These are phyloP conservation scores for Suhomyces panamericanus DNA, from an alignment of 1,139 yeast genomes.

Conservation along the genomic window DNA sequence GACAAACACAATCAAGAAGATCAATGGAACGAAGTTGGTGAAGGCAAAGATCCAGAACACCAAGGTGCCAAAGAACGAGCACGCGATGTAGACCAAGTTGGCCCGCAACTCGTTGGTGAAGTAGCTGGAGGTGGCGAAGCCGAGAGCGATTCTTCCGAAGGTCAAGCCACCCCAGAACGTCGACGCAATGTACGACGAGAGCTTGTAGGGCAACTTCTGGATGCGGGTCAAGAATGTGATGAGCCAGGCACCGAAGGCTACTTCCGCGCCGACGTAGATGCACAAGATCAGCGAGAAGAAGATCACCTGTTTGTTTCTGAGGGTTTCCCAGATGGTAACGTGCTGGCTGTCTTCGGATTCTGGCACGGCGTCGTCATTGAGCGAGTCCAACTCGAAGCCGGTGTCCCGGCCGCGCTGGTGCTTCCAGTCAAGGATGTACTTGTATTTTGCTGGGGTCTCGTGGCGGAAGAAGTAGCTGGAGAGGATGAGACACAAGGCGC, in stretches of 20 bases:
- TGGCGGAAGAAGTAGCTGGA: constrained; percentile 37
- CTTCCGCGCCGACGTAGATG: constrained; percentile 66
- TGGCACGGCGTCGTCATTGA: constrained; percentile 22
- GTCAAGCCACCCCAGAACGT: constrained; percentile 68
- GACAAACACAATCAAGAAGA: constrained; percentile 45
- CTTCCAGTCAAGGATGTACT: constrained; percentile 29
- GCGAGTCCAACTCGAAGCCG: constrained; percentile 15
- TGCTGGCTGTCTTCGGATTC: constrained; percentile 20
- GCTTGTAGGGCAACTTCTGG: constrained; percentile 43
- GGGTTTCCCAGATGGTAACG: constrained; percentile 29
- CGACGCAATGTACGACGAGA: constrained; percentile 61
- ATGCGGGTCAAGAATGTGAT: constrained; percentile 57
- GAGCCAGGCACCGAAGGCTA: constrained; percentile 70
- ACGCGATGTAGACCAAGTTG: constrained; percentile 37
- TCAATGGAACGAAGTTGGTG: constrained; percentile 21
- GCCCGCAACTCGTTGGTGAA: constrained; percentile 51
- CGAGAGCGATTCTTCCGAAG: constrained; percentile 57
- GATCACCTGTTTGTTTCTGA: constrained; percentile 47
- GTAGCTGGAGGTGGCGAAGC: constrained; percentile 57
- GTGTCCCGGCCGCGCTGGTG: constrained; percentile 11
- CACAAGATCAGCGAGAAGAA: constrained; percentile 53
- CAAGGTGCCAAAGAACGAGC: constrained; percentile 32
- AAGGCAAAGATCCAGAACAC: constrained; percentile 32
- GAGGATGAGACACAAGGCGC: constrained; percentile 24
- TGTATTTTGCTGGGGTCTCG: constrained; percentile 59